These are phyloP conservation scores for Fusarium burgessii DNA, from an alignment of 2,329 filamentous ascomycete genomes.

Conservation along the genomic window DNA sequence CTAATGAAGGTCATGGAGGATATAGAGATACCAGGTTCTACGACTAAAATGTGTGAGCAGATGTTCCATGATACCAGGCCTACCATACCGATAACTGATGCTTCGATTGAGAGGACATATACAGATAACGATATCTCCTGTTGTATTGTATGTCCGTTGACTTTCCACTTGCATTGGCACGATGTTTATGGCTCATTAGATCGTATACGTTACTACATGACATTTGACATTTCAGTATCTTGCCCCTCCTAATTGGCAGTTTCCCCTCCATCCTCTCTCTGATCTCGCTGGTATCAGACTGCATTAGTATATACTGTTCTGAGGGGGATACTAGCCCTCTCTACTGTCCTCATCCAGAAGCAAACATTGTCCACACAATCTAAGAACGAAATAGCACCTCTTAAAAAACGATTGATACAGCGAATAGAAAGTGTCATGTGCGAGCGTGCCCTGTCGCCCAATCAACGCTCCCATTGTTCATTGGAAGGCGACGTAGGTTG, in stretches of 20 bases:
- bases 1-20: conserved; percentile 4
- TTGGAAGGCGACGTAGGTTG: conserved; percentile 34
- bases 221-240: conserved; percentile 24
- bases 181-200: conserved; percentile 7
- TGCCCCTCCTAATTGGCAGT: not conserved
- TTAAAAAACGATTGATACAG: conserved; percentile 19
- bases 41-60: not conserved
- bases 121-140: not conserved
- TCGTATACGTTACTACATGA: conserved; percentile 28
- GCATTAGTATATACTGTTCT: not conserved
- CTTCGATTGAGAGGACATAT: not conserved
- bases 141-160: not conserved
- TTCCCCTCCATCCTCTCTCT: not conserved
- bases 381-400: conserved; percentile 24
- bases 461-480: conserved; percentile 32
- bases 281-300: not conserved
- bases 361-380: conserved; percentile 14
- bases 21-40: conserved; percentile 20
- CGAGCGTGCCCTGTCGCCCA: not conserved
- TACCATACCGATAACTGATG: conserved; percentile 1
- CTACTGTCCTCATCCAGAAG: conserved; percentile 18
- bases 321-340: not conserved
- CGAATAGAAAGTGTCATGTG: conserved; percentile 3
- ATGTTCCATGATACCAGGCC: conserved; percentile 20
- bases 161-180: not conserved